phyloP scores from a whole-genome alignment of 192 early-diverging fungal genomes.

The Coemansia sp. region DNA sequence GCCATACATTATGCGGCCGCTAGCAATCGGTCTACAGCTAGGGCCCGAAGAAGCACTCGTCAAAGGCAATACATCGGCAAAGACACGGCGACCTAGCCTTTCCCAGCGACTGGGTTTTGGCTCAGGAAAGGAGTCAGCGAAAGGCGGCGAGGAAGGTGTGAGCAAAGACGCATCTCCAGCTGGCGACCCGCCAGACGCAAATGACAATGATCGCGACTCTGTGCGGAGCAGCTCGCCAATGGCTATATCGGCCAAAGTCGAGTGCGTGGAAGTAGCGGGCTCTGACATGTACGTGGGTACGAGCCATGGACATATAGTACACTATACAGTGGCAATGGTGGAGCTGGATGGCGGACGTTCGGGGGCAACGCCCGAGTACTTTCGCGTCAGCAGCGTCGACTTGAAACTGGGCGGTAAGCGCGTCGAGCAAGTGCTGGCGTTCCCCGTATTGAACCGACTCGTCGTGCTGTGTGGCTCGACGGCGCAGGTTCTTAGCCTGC shows the following conservation, averaged over 20 bases:
- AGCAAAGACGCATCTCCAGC: not conserved
- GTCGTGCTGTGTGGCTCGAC: slow-evolving; percentile 46
- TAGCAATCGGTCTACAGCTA: slow-evolving; percentile 28
- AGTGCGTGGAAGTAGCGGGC: slow-evolving; percentile 43
- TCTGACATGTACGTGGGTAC: slow-evolving; percentile 45
- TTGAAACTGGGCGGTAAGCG: slow-evolving; percentile 34
- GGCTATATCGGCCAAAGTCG: slow-evolving; percentile 12
- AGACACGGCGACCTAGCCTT: slow-evolving; percentile 45
- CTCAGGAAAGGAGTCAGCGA: not conserved
- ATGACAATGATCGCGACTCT: slow-evolving; percentile 6
- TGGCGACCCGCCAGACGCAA: not conserved
- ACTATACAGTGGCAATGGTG: slow-evolving; percentile 27
- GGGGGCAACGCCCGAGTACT: not conserved
- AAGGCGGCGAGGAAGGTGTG: not conserved
- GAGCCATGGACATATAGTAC: slow-evolving; percentile 36
- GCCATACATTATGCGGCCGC: slow-evolving; percentile 29
- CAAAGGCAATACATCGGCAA: not conserved
- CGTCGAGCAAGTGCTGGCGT: slow-evolving; percentile 47
- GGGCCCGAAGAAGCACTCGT: slow-evolving; percentile 6
- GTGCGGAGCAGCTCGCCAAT: not conserved
- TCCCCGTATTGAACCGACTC: slow-evolving; percentile 32
- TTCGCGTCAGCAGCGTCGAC: slow-evolving; percentile 23
- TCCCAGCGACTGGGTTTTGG: slow-evolving; percentile 43
- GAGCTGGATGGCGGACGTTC: slow-evolving; percentile 10
- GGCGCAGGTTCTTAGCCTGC: slow-evolving; percentile 25